Conservation (phyloP, 1,284 basidiomycete genomes). For the Fomes fomentarius region DNA sequence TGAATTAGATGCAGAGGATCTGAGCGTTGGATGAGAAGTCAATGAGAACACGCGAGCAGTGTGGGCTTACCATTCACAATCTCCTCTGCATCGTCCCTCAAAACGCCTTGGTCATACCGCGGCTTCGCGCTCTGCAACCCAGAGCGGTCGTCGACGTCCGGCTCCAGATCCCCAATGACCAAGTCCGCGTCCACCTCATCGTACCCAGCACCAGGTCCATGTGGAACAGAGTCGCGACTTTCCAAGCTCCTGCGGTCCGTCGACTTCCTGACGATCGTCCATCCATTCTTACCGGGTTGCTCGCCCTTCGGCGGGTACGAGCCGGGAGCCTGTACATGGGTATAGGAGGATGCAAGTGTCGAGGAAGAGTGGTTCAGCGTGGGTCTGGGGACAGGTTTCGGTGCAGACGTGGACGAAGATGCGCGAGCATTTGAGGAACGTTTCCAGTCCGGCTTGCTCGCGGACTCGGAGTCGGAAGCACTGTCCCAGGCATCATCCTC, state of each 20-base stretch:
- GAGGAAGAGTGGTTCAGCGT: slow-evolving; percentile 58
- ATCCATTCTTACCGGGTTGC: slow-evolving; percentile 56
- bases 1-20: slow-evolving; percentile 38
- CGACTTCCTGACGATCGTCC: slow-evolving; percentile 72
- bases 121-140: slow-evolving; percentile 36
- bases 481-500: slow-evolving; percentile 93
- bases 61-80: slow-evolving; percentile 67
- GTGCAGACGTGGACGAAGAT: slow-evolving; percentile 47
- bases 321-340: slow-evolving; percentile 76
- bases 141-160: slow-evolving; percentile 49
- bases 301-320: slow-evolving; percentile 69
- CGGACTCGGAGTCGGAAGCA: slow-evolving; percentile 80
- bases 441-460: slow-evolving; percentile 52
- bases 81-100: slow-evolving; percentile 71
- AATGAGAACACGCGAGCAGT: slow-evolving; percentile 24
- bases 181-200: slow-evolving; percentile 67
- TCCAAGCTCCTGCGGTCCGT: slow-evolving; percentile 36
- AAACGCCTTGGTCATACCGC: slow-evolving; percentile 48
- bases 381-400: slow-evolving; percentile 58
- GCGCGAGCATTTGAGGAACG: slow-evolving; percentile 38
- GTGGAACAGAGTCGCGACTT: slow-evolving; percentile 32
- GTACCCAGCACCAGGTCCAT: slow-evolving; percentile 33
- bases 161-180: slow-evolving; percentile 72
- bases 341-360: slow-evolving; percentile 79
- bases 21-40: slow-evolving; percentile 49